These are phyloP conservation scores for Millerozyma miso DNA, from an alignment of 805 yeast genomes.

Conservation along the genomic window DNA sequence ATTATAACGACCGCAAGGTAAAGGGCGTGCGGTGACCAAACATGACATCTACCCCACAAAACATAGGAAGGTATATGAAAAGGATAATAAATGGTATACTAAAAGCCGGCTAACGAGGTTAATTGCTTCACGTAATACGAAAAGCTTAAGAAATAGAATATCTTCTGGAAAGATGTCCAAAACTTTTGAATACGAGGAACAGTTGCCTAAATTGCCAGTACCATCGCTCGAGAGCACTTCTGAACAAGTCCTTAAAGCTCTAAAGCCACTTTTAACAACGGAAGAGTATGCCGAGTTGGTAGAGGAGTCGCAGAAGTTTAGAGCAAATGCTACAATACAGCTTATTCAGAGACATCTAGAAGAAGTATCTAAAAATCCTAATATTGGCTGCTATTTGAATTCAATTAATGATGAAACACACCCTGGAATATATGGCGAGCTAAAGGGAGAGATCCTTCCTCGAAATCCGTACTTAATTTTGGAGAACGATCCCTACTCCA, in stretches of 20 bases:
- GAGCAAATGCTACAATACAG: slow-evolving; percentile 36
- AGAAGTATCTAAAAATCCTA: slow-evolving; percentile 39
- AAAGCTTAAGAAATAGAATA: no score
- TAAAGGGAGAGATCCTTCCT: slow-evolving; percentile 65
- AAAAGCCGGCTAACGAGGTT: no score
- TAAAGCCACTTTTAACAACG: slow-evolving; percentile 54
- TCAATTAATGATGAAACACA: slow-evolving; percentile 45
- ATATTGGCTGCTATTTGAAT: slow-evolving; percentile 49
- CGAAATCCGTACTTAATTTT: slow-evolving; percentile 72
- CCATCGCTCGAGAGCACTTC: slow-evolving; percentile 52
- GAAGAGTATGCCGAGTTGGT: slow-evolving; percentile 48
- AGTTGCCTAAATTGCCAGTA: slow-evolving; percentile 57
- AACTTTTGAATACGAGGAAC: slow-evolving; percentile 39
- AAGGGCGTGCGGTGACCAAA: background rate
- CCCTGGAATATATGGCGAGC: slow-evolving; percentile 59
- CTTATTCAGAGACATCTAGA: slow-evolving; percentile 52
- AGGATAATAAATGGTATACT: no score
- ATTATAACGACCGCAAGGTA: no score
- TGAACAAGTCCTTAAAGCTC: slow-evolving; percentile 48
- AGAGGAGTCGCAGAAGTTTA: slow-evolving; percentile 42
- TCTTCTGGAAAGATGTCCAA: slow-evolving; percentile 1
- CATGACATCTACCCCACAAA: background rate
- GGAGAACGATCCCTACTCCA: slow-evolving; percentile 68
- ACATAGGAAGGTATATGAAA: no score
- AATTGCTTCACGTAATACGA: no score